Conservation (phyloP, 78 protist species). For the Anaeramoeba flamelloides region DNA sequence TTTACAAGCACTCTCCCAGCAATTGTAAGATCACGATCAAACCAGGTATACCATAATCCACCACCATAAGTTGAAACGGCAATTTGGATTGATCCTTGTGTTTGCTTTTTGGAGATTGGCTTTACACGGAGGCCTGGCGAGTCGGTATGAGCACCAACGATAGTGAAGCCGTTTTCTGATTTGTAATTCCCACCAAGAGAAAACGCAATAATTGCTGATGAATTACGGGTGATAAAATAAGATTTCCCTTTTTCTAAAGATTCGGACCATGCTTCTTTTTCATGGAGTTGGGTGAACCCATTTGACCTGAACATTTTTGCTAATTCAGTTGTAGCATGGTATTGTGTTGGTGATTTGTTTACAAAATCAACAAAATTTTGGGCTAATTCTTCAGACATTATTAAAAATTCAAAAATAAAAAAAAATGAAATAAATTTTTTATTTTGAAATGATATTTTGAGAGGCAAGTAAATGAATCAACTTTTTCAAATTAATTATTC, state of each 20-base stretch:
- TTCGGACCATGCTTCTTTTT: constrained; percentile 15
- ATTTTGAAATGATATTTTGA: too few relatives aligned
- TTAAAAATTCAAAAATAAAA: too few relatives aligned
- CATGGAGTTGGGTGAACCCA: constrained; percentile 41
- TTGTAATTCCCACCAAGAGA: constrained; percentile 57
- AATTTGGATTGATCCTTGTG: too few relatives aligned
- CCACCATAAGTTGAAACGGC: too few relatives aligned
- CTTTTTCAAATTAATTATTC: too few relatives aligned
- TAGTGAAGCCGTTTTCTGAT: constrained; percentile 20
- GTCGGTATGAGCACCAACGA: constrained; percentile 30
- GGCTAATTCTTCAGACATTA: too few relatives aligned
- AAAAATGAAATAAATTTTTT: too few relatives aligned
- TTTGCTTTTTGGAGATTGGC: too few relatives aligned
- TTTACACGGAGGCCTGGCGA: neutral
- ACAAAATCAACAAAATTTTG: constrained; percentile 15
- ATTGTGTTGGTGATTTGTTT: constrained; percentile 5
- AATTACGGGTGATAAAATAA: constrained; percentile 76
- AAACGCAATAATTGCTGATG: constrained; percentile 58
- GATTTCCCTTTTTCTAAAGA: constrained; percentile 34
- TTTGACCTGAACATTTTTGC: neutral
- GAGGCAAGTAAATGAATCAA: too few relatives aligned
- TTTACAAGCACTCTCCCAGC: too few relatives aligned
- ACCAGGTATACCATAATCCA: too few relatives aligned
- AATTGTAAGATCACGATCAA: too few relatives aligned
- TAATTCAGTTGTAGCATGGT: neutral